Base-by-base conservation (phyloP, 495 filamentous ascomycete species). In the Neurospora cerealis region DNA sequence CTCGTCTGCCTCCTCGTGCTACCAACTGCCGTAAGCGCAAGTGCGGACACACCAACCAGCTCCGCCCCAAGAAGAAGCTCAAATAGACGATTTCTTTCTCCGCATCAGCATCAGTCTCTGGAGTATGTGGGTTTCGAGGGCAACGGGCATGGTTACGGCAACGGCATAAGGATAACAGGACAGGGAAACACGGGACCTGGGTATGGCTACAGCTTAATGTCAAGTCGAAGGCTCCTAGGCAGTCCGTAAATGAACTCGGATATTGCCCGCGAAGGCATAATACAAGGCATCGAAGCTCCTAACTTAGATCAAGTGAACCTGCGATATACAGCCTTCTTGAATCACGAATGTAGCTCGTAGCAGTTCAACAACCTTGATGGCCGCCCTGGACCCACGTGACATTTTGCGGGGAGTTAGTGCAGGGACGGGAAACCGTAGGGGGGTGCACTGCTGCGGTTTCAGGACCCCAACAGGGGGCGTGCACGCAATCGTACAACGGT, bases 11-110 rank as follows among this genome's bases (percentile, higher is more conserved):
- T 78, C 96, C 96, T 75, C 92, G 96, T 88, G 96, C 96, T 77
- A 98, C 95, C 87, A 99, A 99, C 90, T 98, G 96, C 93, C 90
- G 96, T 80, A 98, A 99, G 93, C 93, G 93, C 88, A 98, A 99
- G 91, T 99, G 96, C 87, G 96, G 96, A 75, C 96, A 99, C 90
- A 95, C 89, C 88, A 98, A 98, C 92, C 96, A 99, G 90, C 92
- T 99, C 81, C 93, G 96, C 87, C 96, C 96, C 83, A 99, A 99
- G 95, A 99, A 99, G 94, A 99, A 99, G 94, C 90, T 99, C 80
- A 99, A 99, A 89, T 99, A 95, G 80, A 82, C 82, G 77, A 79
- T 79, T 83, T 74, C 46, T 28, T 69, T 69, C 46, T 72, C 6
- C 70, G 66, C 75, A 75, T 70, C 71, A 75, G 75, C 78, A 80